Evolutionary conservation across 208 protist genomes (phyloP).

Genomic region (Borovskyia barvae): DNA sequence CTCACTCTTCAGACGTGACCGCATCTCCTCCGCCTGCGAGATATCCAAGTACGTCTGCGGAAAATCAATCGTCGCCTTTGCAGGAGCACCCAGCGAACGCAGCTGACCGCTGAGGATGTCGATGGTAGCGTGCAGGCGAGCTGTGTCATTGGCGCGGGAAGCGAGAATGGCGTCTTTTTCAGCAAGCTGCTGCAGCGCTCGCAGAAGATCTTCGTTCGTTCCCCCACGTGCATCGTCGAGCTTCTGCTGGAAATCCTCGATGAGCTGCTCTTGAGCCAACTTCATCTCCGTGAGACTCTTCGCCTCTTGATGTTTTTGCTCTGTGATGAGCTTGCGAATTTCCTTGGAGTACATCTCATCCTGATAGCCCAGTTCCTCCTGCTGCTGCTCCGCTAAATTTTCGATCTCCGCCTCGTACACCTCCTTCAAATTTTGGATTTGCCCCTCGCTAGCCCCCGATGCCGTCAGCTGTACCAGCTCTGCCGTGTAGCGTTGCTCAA

Average conservation of each 20-base stretch:
- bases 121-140: conserved; percentile 70
- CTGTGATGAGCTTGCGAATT: conserved; percentile 71
- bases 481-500: conserved; percentile 56
- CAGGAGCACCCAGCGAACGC: conserved; percentile 38
- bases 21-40: conserved; percentile 84
- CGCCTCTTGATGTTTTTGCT: conserved; percentile 79
- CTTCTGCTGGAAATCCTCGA: conserved; percentile 88
- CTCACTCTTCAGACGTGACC: conserved; percentile 48
- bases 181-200: conserved; percentile 58
- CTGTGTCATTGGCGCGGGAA: conserved; percentile 80
- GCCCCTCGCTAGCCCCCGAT: conserved; percentile 64
- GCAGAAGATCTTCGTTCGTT: conserved; percentile 78
- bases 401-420: conserved; percentile 76
- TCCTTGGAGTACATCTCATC: conserved; percentile 80
- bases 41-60: conserved; percentile 77
- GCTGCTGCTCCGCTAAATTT: conserved; percentile 84
- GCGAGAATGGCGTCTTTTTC: conserved; percentile 81
- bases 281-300: conserved; percentile 75
- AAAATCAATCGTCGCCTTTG: conserved; percentile 36
- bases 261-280: conserved; percentile 67
- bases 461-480: conserved; percentile 59
- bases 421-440: conserved; percentile 77
- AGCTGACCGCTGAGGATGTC: conserved; percentile 64
- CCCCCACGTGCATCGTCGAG: conserved; percentile 67
- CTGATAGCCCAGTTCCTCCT: conserved; percentile 79